Evolutionary conservation across 352 stramenopile species (phyloP), one percentile per base, ranked within the genome.

Genomic region (Globisporangium viniferum): DNA sequence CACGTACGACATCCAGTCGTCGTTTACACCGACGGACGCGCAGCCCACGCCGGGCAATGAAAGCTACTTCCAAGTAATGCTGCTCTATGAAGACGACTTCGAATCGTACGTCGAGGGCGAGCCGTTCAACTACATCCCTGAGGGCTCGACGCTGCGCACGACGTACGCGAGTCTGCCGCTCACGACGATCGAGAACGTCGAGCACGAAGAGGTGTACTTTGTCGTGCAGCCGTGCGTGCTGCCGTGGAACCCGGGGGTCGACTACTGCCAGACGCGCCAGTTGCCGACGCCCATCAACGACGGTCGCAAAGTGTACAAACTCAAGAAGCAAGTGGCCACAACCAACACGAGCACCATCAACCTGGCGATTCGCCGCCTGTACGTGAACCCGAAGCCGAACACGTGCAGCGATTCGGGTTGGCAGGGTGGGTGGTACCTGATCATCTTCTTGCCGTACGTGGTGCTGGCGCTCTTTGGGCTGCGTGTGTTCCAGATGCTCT

Each of bases 321-420:
- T 89, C 2, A 73, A 70, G 3, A 74, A 73, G 14, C 66, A 73
- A 35, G 22, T 20, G 6, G 46, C 36, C 0, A 48, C 20, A 18
- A 67, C 60, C 63, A 67, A 35, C 39, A 73, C 39, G 29, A 24
- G 29, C 14, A 29, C 29, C 12, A 76, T 73, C 31, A 44, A 39
- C 4, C 55, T 71, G 15, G 70, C 69, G 48, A 60, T 83, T 58
- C 71, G 62, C 12, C 77, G 69, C 20, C 31, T 91, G 56, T 86
- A 78, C 3, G 80, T 88, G 39, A 91, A 91, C 60, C 82, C 82
- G 12, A 89, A 84, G 80, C 82, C 82, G 27, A 77, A 88, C 36
- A 64, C 71, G 2, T 91, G 82, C 60, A 72, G 69, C 2, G 73
- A 70, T 7, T 89, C 82, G 0, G 82, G 80, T 14, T 82, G 71